Base-by-base conservation (phyloP, 768 basidiomycete species). In the Heimioporus sp. region DNA sequence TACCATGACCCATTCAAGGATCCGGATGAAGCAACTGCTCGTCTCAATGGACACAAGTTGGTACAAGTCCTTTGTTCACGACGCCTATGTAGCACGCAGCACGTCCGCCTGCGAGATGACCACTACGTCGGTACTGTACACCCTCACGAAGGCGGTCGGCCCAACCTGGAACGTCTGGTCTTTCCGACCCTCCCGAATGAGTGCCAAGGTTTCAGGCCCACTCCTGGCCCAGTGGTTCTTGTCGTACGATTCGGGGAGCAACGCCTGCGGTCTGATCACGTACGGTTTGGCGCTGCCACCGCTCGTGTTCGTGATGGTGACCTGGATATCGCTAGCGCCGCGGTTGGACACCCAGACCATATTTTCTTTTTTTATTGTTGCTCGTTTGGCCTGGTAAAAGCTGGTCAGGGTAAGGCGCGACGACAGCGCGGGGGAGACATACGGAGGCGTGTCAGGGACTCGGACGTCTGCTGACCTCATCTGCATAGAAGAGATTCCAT, bases 271-370 rank as follows among this genome's bases (percentile, higher is more conserved):
- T 3, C 0, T 0, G n/a, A 63, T 5, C 2, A 12, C 3, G 42
- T 39, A 62, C 3, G 17, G 1, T 0, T 16, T 9, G 4, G 45
- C 40, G 19, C 56, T 55, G 15, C 60, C 52, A 4, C 48, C 50
- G 21, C 24, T 46, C 16, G 30, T n/a, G 39, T 53, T 62, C 16
- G 59, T 51, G 4, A 62, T 24, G 5, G 44, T 10, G 16, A 61
- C 20, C 2, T 37, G 5, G 19, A 55, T 46, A 12, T 16, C 9
- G 13, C 24, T 13, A 15, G 1, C 9, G 1, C 24, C 20, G 12
- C 50, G 57, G 19, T 58, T 61, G 32, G 59, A 53, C 6, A 61
- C 46, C 59, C 59, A 61, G 28, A 60, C 55, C 59, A 57, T 61
- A 7, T 28, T 43, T 24, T 5, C n/a, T n/a, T 24, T 2, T 24